A percentile compares a stretch with the other conserved stretches of the same genome.
Evolutionary conservation across 441 rosid species (phyloP).

Genomic region (Erodium moschatum): DNA sequence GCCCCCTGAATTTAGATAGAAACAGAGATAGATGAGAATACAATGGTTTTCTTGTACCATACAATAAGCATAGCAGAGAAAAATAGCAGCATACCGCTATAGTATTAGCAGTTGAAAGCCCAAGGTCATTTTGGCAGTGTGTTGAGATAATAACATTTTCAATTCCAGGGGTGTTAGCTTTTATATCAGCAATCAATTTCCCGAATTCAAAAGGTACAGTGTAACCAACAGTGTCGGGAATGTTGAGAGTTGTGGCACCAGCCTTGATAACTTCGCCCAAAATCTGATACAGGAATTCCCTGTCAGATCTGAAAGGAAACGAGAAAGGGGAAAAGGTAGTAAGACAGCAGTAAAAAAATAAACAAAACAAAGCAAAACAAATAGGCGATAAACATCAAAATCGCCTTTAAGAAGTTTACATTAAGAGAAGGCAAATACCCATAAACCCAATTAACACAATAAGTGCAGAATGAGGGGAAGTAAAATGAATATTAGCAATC

Average conservation of each 20-base stretch:
- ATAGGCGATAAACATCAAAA: conserved; percentile 12
- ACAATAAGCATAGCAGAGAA: conserved; percentile 5
- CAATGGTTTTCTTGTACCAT: conserved; percentile 4
- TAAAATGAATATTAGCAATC: neutral
- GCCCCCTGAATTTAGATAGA: conserved; percentile 54
- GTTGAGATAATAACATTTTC: conserved; percentile 73
- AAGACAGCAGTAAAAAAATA: neutral
- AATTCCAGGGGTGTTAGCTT: conserved; percentile 79
- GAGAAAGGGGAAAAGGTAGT: neutral
- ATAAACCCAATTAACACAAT: neutral
- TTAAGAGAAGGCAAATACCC: too few species aligned
- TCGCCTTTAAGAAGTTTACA: neutral
- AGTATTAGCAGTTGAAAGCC: conserved; percentile 91
- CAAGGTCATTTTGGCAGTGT: conserved; percentile 95
- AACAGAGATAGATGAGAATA: conserved; percentile 18
- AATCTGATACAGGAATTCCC: conserved; percentile 68
- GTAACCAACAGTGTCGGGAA: conserved; percentile 91
- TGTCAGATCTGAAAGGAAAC: conserved; percentile 53
- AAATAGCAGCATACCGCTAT: conserved; percentile 45
- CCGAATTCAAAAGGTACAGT: conserved; percentile 74
- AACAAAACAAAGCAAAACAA: neutral
- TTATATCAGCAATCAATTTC: conserved; percentile 68
- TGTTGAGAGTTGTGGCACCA: conserved; percentile 82
- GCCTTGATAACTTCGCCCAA: conserved; percentile 87
- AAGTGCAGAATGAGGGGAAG: neutral